Percentiles rank a stretch among this genome's conserved stretches.
Conservation (phyloP, 2,329 filamentous ascomycete genomes). For the Aspergillus flavus region DNA sequence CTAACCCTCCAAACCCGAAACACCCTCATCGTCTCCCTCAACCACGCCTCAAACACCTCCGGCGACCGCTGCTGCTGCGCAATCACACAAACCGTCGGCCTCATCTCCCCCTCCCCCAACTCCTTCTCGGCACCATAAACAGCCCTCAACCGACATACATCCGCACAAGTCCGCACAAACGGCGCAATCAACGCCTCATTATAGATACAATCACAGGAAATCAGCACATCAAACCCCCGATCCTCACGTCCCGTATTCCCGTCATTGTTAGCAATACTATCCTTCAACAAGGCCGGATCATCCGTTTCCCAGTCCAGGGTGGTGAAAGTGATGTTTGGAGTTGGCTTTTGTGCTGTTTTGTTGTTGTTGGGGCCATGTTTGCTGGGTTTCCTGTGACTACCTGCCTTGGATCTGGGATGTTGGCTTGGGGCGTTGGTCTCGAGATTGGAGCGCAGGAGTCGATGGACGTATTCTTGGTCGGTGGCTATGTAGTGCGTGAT, state of each 20-base stretch:
- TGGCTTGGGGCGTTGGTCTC: slow-evolving; percentile 40
- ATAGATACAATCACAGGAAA: slow-evolving; percentile 94
- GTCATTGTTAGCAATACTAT: slow-evolving; percentile 33
- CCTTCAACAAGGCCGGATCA: slow-evolving; percentile 36
- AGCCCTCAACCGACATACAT: slow-evolving; percentile 67
- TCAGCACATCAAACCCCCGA: slow-evolving; percentile 67
- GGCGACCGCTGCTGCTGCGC: slow-evolving; percentile 86
- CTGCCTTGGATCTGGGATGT: slow-evolving; percentile 5
- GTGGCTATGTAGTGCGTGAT: slow-evolving; percentile 74
- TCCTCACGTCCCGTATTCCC: slow-evolving; percentile 27
- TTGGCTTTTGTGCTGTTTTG: neutral
- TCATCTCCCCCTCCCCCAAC: neutral
- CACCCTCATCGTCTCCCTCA: slow-evolving; percentile 64
- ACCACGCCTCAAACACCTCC: slow-evolving; percentile 82
- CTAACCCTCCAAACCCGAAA: slow-evolving; percentile 80
- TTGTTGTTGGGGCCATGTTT: slow-evolving; percentile 1
- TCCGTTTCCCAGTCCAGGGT: slow-evolving; percentile 81
- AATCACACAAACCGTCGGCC: slow-evolving; percentile 72
- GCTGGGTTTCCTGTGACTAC: slow-evolving; percentile 13
- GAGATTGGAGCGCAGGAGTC: slow-evolving; percentile 76
- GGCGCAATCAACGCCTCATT: slow-evolving; percentile 84
- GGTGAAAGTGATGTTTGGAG: slow-evolving; percentile 56
- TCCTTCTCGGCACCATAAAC: slow-evolving; percentile 9
- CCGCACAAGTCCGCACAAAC: slow-evolving; percentile 77
- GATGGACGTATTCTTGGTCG: slow-evolving; percentile 84